Percentiles rank a stretch among this genome's conserved stretches.
Conservation (phyloP, 495 filamentous ascomycete species). For the Cladorrhinum samala region DNA sequence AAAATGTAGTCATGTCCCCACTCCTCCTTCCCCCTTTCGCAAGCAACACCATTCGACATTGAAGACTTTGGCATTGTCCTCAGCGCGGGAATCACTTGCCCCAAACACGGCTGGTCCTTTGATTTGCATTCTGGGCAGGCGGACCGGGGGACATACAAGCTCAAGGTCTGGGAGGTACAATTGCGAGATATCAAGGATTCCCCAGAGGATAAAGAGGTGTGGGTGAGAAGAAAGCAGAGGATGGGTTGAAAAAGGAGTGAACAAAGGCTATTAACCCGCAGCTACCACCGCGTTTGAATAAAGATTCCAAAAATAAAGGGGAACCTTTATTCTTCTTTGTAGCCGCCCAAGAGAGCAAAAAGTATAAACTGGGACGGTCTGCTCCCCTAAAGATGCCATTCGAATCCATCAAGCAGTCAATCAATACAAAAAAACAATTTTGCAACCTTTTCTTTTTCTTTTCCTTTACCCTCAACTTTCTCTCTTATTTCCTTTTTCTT, state of each 20-base stretch:
- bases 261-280: too few relatives aligned
- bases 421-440: not conserved
- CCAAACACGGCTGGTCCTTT: conserved; percentile 58
- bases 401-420: not conserved
- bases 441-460: not conserved
- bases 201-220: conserved; percentile 46
- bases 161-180: conserved; percentile 55
- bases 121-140: conserved; percentile 50
- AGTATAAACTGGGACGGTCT: too few relatives aligned
- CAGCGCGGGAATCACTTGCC: conserved; percentile 51
- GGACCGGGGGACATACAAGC: conserved; percentile 52
- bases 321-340: too few relatives aligned
- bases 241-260: conserved; percentile 34
- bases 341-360: too few relatives aligned
- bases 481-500: not conserved
- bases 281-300: too few relatives aligned
- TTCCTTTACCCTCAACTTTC: not conserved
- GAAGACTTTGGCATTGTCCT: conserved; percentile 53
- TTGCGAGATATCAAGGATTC: conserved; percentile 29
- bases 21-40: conserved; percentile 50
- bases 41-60: conserved; percentile 54
- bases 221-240: conserved; percentile 45
- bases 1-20: conserved; percentile 52
- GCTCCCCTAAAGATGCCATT: too few relatives aligned
- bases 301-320: too few relatives aligned